phyloP scores from a whole-genome alignment of 1,284 basidiomycete genomes.

The Cutaneotrichosporon arboriforme region DNA sequence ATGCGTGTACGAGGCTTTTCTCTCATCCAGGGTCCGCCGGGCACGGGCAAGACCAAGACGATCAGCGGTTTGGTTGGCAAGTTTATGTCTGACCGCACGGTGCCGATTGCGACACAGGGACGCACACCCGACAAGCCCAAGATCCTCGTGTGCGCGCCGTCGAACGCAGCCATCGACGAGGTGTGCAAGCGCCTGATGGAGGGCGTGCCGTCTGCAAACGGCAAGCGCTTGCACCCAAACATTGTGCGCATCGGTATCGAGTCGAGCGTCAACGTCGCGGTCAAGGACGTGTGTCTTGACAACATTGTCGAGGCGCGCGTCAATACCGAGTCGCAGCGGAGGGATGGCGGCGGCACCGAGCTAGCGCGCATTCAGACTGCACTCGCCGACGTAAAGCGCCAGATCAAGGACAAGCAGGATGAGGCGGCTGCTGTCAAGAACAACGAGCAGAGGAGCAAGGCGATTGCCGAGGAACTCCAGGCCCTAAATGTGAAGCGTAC shows the following conservation, averaged over 20 bases:
- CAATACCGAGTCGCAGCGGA: constrained; percentile 51
- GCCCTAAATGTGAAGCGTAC: constrained; percentile 62
- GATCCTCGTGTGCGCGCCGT: constrained; percentile 90
- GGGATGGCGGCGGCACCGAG: constrained; percentile 49
- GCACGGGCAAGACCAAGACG: constrained; percentile 98
- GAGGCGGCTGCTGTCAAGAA: constrained; percentile 49
- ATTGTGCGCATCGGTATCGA: constrained; percentile 86
- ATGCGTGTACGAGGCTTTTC: constrained; percentile 73
- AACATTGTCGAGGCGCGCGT: constrained; percentile 73
- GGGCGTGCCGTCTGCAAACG: constrained; percentile 61
- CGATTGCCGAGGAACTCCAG: constrained; percentile 64
- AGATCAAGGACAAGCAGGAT: constrained; percentile 59
- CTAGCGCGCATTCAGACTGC: constrained; percentile 61
- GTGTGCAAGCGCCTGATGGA: constrained; percentile 82
- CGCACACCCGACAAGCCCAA: constrained; percentile 61
- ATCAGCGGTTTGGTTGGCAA: constrained; percentile 90
- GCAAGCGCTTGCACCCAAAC: constrained; percentile 59
- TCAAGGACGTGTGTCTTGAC: constrained; percentile 84
- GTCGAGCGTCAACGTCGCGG: constrained; percentile 70
- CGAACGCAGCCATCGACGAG: constrained; percentile 98
- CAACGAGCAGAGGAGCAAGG: constrained; percentile 45
- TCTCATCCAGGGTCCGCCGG: constrained; percentile 95
- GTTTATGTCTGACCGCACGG: constrained; percentile 62
- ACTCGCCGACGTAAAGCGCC: constrained; percentile 61
- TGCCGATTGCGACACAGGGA: constrained; percentile 51